Evolutionary conservation across 73 alveolate genomes (phyloP).

Genomic region (Paramecium octaurelia): DNA sequence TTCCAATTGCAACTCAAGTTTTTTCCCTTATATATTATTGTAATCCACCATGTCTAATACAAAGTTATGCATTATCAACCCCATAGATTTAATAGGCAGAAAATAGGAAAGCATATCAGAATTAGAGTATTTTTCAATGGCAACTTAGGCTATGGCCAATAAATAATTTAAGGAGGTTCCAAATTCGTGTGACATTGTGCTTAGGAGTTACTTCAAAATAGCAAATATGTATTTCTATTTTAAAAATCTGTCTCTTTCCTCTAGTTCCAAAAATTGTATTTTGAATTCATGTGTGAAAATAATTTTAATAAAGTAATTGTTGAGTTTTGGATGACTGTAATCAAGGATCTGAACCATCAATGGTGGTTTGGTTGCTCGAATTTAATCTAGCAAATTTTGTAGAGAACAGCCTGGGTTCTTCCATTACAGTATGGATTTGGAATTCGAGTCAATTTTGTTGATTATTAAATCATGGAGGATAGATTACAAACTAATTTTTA

Average conservation of each 20-base stretch:
- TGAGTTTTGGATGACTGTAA: not conserved
- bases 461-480: not conserved
- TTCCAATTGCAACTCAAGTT: not conserved
- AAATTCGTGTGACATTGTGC: slow-evolving; percentile 26
- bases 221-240: not conserved
- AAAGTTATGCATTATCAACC: not conserved
- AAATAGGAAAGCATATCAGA: not conserved
- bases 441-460: not conserved
- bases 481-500: not conserved
- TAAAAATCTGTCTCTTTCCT: slow-evolving; percentile 1
- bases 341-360: not conserved
- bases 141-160: slow-evolving; percentile 16
- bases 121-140: not conserved
- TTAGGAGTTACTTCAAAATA: not conserved
- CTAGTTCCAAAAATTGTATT: not conserved
- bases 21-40: slow-evolving; percentile 18
- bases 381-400: not conserved
- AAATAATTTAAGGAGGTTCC: slow-evolving; percentile 37
- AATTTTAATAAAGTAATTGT: not conserved
- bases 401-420: not conserved
- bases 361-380: not conserved
- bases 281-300: not conserved
- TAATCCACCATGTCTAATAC: slow-evolving; percentile 14
- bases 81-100: not conserved
- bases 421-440: not conserved